These are phyloP conservation scores for Anthracocystis panici-leucophaei DNA, from an alignment of 1,284 basidiomycete species.

Conservation along the genomic window DNA sequence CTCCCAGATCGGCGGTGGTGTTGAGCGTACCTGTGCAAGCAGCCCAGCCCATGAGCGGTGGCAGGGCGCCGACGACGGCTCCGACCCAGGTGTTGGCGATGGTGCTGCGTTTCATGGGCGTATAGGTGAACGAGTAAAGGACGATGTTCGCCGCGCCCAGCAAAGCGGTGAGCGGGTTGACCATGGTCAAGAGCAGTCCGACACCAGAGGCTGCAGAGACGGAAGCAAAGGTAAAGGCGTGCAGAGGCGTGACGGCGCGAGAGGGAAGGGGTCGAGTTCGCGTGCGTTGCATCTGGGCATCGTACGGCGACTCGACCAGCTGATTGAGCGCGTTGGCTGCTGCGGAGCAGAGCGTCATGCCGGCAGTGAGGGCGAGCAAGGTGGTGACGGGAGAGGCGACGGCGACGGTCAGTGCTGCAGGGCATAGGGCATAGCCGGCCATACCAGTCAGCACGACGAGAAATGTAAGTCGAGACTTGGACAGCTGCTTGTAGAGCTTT, in stretches of 20 bases:
- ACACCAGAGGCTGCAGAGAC: constrained; percentile 83
- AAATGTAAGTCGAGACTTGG: constrained; percentile 88
- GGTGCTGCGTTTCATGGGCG: constrained; percentile 89
- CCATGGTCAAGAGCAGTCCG: constrained; percentile 82
- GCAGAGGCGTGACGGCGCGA: constrained; percentile 82
- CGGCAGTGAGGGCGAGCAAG: constrained; percentile 86
- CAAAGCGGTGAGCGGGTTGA: constrained; percentile 86
- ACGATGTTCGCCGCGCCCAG: constrained; percentile 87
- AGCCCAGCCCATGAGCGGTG: constrained; percentile 98
- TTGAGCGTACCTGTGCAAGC: constrained; percentile 86
- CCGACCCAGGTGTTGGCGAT: constrained; percentile 97
- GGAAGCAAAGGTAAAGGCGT: constrained; percentile 84
- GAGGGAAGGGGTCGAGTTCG: constrained; percentile 89
- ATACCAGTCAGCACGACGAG: constrained; percentile 91
- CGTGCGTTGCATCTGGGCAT: constrained; percentile 96
- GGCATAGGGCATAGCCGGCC: constrained; percentile 89
- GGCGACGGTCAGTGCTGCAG: constrained; percentile 50
- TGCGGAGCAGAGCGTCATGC: constrained; percentile 90
- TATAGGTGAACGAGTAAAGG: constrained; percentile 92
- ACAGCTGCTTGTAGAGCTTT: constrained; percentile 79
- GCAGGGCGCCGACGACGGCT: constrained; percentile 88
- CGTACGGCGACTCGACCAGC: constrained; percentile 91
- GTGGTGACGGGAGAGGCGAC: constrained; percentile 56
- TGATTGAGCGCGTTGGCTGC: constrained; percentile 97
- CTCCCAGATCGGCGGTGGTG: constrained; percentile 72